phyloP scores from a whole-genome alignment of 345 rosid genomes.

The Theobroma cacao region DNA sequence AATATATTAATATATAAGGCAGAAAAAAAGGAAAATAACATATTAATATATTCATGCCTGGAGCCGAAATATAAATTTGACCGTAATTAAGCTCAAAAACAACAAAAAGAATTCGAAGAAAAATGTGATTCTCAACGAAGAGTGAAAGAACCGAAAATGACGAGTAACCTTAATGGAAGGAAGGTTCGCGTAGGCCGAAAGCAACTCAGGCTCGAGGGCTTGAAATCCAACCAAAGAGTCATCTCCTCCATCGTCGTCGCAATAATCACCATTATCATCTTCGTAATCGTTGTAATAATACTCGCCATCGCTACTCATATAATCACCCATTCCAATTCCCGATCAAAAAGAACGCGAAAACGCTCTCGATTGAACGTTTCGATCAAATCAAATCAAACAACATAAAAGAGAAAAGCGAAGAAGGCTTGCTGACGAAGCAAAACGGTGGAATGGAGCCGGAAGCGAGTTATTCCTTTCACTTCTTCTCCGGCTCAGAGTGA shows the following conservation, averaged over 20 bases:
- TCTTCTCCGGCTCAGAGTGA: background rate
- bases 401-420: background rate
- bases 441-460: background rate
- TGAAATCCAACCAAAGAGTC: background rate
- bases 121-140: background rate
- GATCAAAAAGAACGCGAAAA: background rate
- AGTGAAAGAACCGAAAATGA: background rate
- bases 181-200: background rate
- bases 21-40: background rate
- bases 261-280: background rate
- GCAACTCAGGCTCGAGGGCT: background rate
- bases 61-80: background rate
- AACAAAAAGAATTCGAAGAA: background rate
- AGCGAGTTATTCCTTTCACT: background rate
- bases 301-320: slow-evolving; percentile 1
- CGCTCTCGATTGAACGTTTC: background rate
- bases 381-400: background rate
- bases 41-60: background rate
- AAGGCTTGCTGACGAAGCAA: background rate
- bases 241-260: background rate
- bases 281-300: background rate
- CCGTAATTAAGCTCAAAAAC: background rate
- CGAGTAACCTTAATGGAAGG: background rate
- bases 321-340: slow-evolving; percentile 3
- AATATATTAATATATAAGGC: background rate